Base-by-base conservation (phyloP, 75 land plant species). In the Azolla pinnata region DNA sequence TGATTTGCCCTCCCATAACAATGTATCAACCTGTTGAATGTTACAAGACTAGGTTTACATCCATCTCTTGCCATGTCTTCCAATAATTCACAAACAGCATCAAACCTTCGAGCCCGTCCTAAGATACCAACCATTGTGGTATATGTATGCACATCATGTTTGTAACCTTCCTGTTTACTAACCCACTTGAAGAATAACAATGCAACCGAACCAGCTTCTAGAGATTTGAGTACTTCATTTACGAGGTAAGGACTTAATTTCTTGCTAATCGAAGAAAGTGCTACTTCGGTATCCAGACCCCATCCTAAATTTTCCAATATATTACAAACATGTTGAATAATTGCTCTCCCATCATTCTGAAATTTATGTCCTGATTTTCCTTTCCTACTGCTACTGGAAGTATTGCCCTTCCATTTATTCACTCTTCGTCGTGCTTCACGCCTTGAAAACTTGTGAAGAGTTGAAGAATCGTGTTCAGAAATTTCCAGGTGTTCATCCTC, bases 51-150 rank as follows among this genome's bases (percentile, higher is more conserved):
- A 14, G 99, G 99, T 59, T 67, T 57, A 56, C 85, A 86, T n/a
- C 99, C 96, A 58, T 95, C 97, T 44, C 52, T 69, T 16, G 71
- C 60, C 99, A 95, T 95, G 65, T 85, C 83, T 56, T 77, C 72
- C 38, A 95, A 82, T 46, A 95, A 61, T 34, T 46, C 62, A 38
- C 62, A 75, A 38, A 84, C 76, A 0, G 68, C 65, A 9, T 72
- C 86, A 67, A 95, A 89, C 55, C 77, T 83, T 35, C 76, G 81
- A 0, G 96, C 85, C 38, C 77, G 76, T 5, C 99, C 99, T 44
- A 95, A 83, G 9, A 95, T 86, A 25, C 97, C 99, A 46, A 95
- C 77, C 96, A 89, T 93, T 14, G 98, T 89, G 19, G 98, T 93
- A 50, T 89, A 93, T 1, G 90, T 86, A 51, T 86, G 84, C 1